phyloP scores from a whole-genome alignment of 2,329 filamentous ascomycete genomes.

The Ceratocystis smalleyi region DNA sequence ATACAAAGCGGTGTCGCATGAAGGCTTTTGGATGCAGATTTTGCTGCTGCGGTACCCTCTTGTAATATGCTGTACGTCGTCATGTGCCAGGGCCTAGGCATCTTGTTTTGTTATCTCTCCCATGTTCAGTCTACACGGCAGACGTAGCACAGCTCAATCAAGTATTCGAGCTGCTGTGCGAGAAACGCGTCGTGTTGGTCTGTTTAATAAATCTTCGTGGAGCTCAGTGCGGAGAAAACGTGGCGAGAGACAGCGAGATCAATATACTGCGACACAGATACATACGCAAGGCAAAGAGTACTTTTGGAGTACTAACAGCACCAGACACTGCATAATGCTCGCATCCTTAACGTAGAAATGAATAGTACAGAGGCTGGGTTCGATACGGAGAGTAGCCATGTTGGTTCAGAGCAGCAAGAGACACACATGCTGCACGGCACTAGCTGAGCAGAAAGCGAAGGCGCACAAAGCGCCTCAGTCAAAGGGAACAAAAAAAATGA shows the following conservation, averaged over 20 bases:
- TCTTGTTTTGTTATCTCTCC: background rate
- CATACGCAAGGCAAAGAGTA: background rate
- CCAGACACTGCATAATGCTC: background rate
- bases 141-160: background rate
- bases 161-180: background rate
- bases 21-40: background rate
- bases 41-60: background rate
- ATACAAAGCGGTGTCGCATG: background rate
- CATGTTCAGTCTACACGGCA: background rate
- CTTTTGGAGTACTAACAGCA: background rate
- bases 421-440: background rate
- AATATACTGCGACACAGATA: background rate
- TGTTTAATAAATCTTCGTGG: background rate
- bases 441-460: background rate
- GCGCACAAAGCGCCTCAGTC: background rate
- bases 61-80: background rate
- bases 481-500: background rate
- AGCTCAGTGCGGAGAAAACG: background rate
- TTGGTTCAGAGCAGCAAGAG: background rate
- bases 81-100: background rate
- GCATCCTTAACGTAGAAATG: background rate
- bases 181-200: background rate
- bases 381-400: background rate
- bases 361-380: background rate
- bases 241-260: background rate